Evolutionary conservation across 1,284 basidiomycete genomes (phyloP).

Genomic region (Trichosporon faecale): DNA sequence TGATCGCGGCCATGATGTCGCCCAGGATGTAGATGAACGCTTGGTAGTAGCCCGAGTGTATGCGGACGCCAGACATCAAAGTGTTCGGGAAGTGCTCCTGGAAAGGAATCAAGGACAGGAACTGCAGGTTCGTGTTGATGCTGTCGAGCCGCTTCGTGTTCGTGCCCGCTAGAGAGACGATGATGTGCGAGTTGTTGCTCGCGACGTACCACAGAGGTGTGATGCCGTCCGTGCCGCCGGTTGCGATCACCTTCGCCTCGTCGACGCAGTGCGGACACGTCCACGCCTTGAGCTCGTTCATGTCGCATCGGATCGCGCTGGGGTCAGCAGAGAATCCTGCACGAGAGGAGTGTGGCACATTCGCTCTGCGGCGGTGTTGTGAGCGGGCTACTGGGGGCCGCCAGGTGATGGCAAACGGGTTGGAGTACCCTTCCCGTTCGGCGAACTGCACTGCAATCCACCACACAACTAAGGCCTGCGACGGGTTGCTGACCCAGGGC

Average conservation of each 20-base stretch:
- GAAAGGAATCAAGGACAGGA: conserved; percentile 10
- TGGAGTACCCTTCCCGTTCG: no score
- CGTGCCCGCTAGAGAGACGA: conserved; percentile 32
- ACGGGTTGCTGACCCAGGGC: neutral
- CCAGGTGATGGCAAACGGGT: no score
- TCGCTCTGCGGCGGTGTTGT: neutral
- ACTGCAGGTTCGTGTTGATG: conserved; percentile 28
- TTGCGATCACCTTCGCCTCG: neutral
- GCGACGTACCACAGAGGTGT: conserved; percentile 15
- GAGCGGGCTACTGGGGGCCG: no score
- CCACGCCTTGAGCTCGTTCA: neutral
- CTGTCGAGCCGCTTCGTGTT: conserved; percentile 20
- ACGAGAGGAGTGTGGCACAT: no score
- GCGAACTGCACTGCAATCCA: no score
- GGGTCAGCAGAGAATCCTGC: no score
- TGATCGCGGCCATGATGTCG: neutral
- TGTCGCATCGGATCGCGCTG: neutral
- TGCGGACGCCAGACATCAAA: conserved; percentile 1
- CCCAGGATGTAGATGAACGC: conserved; percentile 26
- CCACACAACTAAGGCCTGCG: no score
- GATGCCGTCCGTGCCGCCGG: neutral
- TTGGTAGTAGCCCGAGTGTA: conserved; percentile 31
- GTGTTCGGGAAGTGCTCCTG: conserved; percentile 24
- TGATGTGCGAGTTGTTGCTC: conserved; percentile 16
- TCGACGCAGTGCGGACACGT: conserved; percentile 6